phyloP scores from a whole-genome alignment of 352 stramenopile genomes.

The Globisporangium abappressorium region DNA sequence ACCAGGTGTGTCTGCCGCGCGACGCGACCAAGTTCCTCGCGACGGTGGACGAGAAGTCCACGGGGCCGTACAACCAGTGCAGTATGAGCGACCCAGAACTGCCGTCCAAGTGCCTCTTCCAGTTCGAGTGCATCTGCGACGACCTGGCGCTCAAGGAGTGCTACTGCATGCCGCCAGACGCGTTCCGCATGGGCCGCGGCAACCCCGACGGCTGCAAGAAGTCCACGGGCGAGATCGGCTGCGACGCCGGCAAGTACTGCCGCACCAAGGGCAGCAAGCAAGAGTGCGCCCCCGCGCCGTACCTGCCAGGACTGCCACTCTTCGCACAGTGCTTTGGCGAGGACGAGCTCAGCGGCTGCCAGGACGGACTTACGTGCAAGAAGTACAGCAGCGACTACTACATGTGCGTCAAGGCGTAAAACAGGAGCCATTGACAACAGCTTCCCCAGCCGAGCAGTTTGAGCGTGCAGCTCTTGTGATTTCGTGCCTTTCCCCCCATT shows the following conservation, averaged over 20 bases:
- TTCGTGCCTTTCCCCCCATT: background rate
- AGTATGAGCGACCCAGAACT: constrained; percentile 27
- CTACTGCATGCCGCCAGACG: constrained; percentile 48
- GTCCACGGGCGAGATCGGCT: constrained; percentile 28
- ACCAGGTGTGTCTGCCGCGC: constrained; percentile 34
- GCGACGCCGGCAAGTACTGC: constrained; percentile 54
- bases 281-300: constrained; percentile 44
- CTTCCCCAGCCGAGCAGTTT: background rate
- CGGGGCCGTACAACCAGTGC: constrained; percentile 41
- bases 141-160: constrained; percentile 43
- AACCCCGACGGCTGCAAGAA: constrained; percentile 33
- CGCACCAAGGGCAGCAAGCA: constrained; percentile 47
- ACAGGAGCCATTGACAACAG: background rate
- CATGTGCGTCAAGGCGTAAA: constrained; percentile 28
- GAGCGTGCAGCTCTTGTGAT: background rate
- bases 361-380: constrained; percentile 35
- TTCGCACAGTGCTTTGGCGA: constrained; percentile 37
- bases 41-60: constrained; percentile 31
- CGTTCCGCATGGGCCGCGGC: constrained; percentile 34
- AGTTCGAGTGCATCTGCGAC: constrained; percentile 43
- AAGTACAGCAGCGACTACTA: constrained; percentile 34
- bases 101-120: constrained; percentile 48
- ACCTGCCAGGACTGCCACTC: constrained; percentile 37
- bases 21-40: constrained; percentile 38
- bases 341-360: constrained; percentile 18